Conservation (phyloP, 1,139 yeast species). For the Candida sp. region DNA sequence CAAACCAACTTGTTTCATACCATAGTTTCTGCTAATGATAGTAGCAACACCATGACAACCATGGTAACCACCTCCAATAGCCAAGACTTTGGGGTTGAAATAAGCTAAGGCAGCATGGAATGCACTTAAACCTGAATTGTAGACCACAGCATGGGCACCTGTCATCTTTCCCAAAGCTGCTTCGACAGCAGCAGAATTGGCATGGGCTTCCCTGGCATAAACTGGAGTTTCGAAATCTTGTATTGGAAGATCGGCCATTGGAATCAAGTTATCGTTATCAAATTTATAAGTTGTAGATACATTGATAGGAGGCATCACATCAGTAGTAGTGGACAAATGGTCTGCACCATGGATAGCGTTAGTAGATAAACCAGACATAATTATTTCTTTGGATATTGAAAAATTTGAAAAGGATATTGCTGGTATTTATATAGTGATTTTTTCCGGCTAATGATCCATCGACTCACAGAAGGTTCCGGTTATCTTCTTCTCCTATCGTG, state of each 20-base stretch:
- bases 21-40: slow-evolving; percentile 58
- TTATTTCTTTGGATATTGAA: too few species aligned
- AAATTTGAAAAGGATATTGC: too few species aligned
- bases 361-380: slow-evolving; percentile 49
- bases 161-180: slow-evolving; percentile 58
- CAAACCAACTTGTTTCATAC: slow-evolving; percentile 51
- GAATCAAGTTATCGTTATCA: slow-evolving; percentile 36
- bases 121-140: slow-evolving; percentile 79
- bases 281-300: slow-evolving; percentile 78
- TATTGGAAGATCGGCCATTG: slow-evolving; percentile 30
- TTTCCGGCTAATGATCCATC: too few species aligned
- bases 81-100: slow-evolving; percentile 70
- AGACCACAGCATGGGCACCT: slow-evolving; percentile 54
- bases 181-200: slow-evolving; percentile 68
- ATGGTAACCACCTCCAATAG: slow-evolving; percentile 81
- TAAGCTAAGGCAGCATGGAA: slow-evolving; percentile 72
- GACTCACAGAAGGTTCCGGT: too few species aligned
- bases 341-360: slow-evolving; percentile 64
- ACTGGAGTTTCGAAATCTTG: slow-evolving; percentile 22
- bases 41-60: slow-evolving; percentile 75
- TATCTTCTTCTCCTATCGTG: too few species aligned
- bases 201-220: slow-evolving; percentile 75
- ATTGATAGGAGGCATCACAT: slow-evolving; percentile 79
- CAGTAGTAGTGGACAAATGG: slow-evolving; percentile 36
- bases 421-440: too few species aligned